Percentiles rank a stretch among this genome's conserved stretches.
Evolutionary conservation across 2,329 filamentous ascomycete species (phyloP).

Genomic region (Botrytis sinoallii): DNA sequence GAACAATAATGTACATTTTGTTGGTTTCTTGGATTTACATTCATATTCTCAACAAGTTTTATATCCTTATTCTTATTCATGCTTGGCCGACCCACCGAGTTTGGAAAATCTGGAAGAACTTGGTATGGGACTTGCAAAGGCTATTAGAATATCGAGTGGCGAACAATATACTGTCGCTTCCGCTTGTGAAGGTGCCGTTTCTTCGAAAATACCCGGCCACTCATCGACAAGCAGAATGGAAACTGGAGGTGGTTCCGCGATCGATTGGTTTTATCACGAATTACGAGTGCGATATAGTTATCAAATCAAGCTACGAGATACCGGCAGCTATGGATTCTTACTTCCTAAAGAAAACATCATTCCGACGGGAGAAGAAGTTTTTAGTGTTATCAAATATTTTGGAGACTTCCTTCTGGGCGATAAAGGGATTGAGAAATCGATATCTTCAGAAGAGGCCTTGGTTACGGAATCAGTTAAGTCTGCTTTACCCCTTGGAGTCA

Average conservation of each 20-base stretch:
- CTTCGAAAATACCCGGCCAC: constrained; percentile 36
- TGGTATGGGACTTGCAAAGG: constrained; percentile 81
- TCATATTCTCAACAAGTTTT: constrained; percentile 94
- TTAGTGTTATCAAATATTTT: constrained; percentile 79
- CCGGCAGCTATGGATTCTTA: constrained; percentile 90
- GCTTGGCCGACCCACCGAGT: constrained; percentile 72
- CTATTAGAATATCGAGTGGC: constrained; percentile 76
- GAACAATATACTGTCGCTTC: constrained; percentile 75
- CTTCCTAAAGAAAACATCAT: constrained; percentile 83
- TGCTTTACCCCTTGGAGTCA: constrained; percentile 10
- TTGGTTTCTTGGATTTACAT: constrained; percentile 87
- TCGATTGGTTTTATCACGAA: constrained; percentile 96
- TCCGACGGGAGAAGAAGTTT: constrained; percentile 83
- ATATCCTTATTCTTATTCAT: constrained; percentile 88
- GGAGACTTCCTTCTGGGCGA: constrained; percentile 74
- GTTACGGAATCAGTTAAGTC: not conserved
- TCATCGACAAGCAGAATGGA: constrained; percentile 55
- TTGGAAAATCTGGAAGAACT: constrained; percentile 91
- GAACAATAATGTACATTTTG: constrained; percentile 68
- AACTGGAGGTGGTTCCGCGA: constrained; percentile 75
- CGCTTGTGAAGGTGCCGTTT: constrained; percentile 78
- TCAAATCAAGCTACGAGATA: constrained; percentile 91
- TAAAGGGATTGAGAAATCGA: constrained; percentile 57
- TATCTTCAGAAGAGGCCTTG: constrained; percentile 23
- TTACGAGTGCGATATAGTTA: constrained; percentile 80